A percentile compares a stretch with the other conserved stretches of the same genome.
Conservation (phyloP, 768 basidiomycete species). For the Tylopilus plumbeoviolaceoides region DNA sequence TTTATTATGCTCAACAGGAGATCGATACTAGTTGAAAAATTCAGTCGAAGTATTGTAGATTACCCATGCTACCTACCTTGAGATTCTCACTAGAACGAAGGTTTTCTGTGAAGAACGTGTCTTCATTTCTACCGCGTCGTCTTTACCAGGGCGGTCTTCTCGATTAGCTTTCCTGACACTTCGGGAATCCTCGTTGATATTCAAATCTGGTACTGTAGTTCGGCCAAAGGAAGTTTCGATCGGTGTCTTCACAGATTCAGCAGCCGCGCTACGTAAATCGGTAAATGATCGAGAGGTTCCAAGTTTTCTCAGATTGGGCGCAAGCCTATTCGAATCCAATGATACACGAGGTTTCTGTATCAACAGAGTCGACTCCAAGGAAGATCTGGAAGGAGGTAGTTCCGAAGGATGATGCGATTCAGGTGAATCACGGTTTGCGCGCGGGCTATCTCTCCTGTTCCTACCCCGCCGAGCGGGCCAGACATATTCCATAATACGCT, state of each 20-base stretch:
- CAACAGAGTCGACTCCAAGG: conserved; percentile 48
- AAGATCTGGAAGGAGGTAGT: conserved; percentile 35
- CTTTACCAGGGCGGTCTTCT: conserved; percentile 27
- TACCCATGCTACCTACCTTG: conserved; percentile 43
- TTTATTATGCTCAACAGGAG: conserved; percentile 75
- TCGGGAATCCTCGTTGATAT: conserved; percentile 19
- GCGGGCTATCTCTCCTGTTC: conserved; percentile 6
- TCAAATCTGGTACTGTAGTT: conserved; percentile 14
- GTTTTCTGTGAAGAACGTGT: conserved; percentile 77
- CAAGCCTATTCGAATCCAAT: conserved; percentile 31
- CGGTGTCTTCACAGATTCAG: conserved; percentile 28
- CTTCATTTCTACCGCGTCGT: conserved; percentile 79
- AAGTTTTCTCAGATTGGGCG: conserved; percentile 47
- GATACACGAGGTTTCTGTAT: conserved; percentile 31
- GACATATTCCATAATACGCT: conserved; percentile 82
- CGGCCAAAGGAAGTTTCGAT: conserved; percentile 8
- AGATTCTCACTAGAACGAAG: conserved; percentile 74
- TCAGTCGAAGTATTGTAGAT: conserved; percentile 17
- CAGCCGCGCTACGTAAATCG: conserved; percentile 51
- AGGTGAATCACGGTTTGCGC: neutral
- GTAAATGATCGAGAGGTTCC: conserved; percentile 68
- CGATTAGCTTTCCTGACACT: conserved; percentile 15
- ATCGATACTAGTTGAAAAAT: conserved; percentile 46
- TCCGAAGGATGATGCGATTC: conserved; percentile 22
- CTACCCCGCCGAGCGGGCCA: conserved; percentile 61